A percentile compares a stretch with the other conserved stretches of the same genome.
Conservation (phyloP, 495 filamentous ascomycete genomes). For the Penicillium canescens region DNA sequence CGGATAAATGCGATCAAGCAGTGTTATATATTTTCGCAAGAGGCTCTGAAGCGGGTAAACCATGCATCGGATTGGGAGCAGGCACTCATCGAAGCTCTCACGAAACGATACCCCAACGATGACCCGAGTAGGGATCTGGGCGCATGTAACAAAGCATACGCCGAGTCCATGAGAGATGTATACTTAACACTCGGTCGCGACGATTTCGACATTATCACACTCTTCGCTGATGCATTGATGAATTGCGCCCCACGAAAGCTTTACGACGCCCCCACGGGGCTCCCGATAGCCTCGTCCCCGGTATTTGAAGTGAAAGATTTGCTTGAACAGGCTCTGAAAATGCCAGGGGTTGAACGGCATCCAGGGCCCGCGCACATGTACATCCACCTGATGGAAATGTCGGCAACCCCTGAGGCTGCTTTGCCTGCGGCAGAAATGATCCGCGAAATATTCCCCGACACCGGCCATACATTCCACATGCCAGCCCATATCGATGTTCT, state of each 20-base stretch:
- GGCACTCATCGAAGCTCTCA: constrained; percentile 53
- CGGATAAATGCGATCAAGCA: constrained; percentile 35
- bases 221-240: constrained; percentile 64
- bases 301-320: constrained; percentile 53
- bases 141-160: constrained; percentile 51
- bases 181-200: constrained; percentile 41
- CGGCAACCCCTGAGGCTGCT: constrained; percentile 53
- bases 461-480: constrained; percentile 67
- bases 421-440: constrained; percentile 56
- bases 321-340: constrained; percentile 49
- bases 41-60: constrained; percentile 32
- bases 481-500: constrained; percentile 65
- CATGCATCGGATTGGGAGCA: constrained; percentile 39
- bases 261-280: constrained; percentile 55
- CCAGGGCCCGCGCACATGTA: constrained; percentile 64
- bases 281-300: constrained; percentile 49
- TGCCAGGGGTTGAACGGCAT: constrained; percentile 40
- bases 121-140: constrained; percentile 35
- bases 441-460: constrained; percentile 58
- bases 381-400: constrained; percentile 72
- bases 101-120: constrained; percentile 47
- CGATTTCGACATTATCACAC: constrained; percentile 55
- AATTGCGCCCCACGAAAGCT: constrained; percentile 61
- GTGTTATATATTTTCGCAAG: constrained; percentile 34
- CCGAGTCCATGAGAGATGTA: constrained; percentile 54